These are phyloP conservation scores for Parathielavia appendiculata DNA, from an alignment of 495 filamentous ascomycete species.

Conservation along the genomic window DNA sequence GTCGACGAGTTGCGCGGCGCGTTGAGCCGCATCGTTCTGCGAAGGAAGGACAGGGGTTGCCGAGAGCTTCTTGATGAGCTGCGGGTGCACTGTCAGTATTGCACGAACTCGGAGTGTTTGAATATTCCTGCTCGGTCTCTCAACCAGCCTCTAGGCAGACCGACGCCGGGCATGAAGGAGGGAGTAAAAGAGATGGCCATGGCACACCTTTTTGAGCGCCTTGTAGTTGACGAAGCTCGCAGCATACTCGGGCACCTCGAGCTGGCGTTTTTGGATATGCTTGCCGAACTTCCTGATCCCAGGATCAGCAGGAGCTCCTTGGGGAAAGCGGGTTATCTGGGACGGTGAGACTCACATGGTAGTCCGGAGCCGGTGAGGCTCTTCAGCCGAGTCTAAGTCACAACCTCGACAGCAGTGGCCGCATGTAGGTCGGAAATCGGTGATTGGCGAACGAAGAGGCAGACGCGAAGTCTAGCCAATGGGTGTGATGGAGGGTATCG, in stretches of 20 bases:
- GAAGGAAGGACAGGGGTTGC: slow-evolving; percentile 77
- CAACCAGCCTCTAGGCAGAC: slow-evolving; percentile 14
- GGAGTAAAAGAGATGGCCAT: background rate
- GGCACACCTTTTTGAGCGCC: slow-evolving; percentile 86
- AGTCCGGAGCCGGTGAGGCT: slow-evolving; percentile 3
- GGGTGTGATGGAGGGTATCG: slow-evolving; percentile 1
- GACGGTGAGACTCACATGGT: slow-evolving; percentile 11
- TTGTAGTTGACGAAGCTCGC: slow-evolving; percentile 99
- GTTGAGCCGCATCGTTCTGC: slow-evolving; percentile 55
- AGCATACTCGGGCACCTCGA: slow-evolving; percentile 98
- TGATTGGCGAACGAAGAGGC: slow-evolving; percentile 6
- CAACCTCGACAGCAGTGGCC: slow-evolving; percentile 1
- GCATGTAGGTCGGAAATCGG: slow-evolving; percentile 8
- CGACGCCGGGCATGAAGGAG: slow-evolving; percentile 9
- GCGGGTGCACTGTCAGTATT: slow-evolving; percentile 19
- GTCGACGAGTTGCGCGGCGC: slow-evolving; percentile 48
- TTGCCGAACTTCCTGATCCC: slow-evolving; percentile 93
- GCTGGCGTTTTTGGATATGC: slow-evolving; percentile 96
- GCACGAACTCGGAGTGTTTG: background rate
- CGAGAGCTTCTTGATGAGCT: slow-evolving; percentile 98
- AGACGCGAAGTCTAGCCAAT: background rate
- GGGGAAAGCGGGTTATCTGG: too few species aligned
- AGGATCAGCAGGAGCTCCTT: background rate
- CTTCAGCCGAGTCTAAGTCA: slow-evolving; percentile 3
- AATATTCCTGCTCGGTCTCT: slow-evolving; percentile 2